Evolutionary conservation across 1,284 basidiomycete species (phyloP).

Genomic region (Coniferiporia sulphurascens): DNA sequence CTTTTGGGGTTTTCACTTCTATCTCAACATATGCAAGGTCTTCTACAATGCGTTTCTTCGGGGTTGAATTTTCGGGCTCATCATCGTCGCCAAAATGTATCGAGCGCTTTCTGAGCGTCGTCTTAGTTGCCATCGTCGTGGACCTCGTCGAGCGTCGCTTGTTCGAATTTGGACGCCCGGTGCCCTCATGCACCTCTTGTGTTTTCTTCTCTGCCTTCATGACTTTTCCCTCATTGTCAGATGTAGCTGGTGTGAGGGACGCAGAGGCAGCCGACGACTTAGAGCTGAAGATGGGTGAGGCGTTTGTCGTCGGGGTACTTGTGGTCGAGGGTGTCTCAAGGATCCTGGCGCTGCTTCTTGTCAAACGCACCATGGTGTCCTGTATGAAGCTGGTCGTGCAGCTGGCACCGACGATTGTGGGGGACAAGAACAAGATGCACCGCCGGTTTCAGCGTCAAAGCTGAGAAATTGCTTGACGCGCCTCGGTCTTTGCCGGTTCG

Average conservation of each 20-base stretch:
- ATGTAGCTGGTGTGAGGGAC: conserved; percentile 38
- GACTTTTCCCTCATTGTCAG: conserved; percentile 24
- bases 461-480: not conserved
- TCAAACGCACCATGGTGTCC: not conserved
- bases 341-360: not conserved
- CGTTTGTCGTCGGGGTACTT: conserved; percentile 23
- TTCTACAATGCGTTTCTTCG: conserved; percentile 20
- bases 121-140: not conserved
- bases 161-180: not conserved
- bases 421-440: not conserved
- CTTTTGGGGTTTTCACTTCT: conserved; percentile 18
- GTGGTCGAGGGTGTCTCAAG: conserved; percentile 26
- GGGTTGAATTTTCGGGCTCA: conserved; percentile 9
- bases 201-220: not conserved
- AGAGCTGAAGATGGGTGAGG: conserved; percentile 43
- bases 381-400: too few relatives aligned
- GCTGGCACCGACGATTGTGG: too few relatives aligned
- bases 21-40: conserved; percentile 20
- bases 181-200: not conserved
- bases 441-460: not conserved
- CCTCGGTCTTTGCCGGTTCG: conserved; percentile 1
- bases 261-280: conserved; percentile 31
- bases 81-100: conserved; percentile 23
- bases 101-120: not conserved
- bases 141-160: conserved; percentile 2